phyloP scores from a whole-genome alignment of 495 filamentous ascomycete species.

The Aspergillus kassunensis region DNA sequence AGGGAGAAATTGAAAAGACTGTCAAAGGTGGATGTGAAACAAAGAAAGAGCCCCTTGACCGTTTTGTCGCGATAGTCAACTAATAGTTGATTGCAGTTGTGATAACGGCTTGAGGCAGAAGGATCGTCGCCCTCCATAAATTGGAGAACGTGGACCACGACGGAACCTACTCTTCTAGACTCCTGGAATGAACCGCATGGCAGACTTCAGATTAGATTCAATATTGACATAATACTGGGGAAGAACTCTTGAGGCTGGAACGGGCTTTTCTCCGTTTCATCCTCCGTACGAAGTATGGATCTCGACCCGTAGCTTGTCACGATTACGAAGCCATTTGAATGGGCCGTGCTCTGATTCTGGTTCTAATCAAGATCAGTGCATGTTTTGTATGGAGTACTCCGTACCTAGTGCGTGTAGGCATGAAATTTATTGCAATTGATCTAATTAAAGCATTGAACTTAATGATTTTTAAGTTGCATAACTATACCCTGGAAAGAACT shows the following conservation, averaged over 20 bases:
- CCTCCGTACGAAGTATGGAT: too few relatives aligned
- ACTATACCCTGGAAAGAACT: too few relatives aligned
- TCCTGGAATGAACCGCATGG: not conserved
- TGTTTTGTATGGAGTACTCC: too few relatives aligned
- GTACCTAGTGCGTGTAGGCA: too few relatives aligned
- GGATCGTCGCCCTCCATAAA: constrained; percentile 1
- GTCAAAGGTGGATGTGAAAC: not conserved
- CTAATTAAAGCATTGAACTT: too few relatives aligned
- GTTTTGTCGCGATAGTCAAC: not conserved
- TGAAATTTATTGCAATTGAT: too few relatives aligned
- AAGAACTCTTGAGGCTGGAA: not conserved
- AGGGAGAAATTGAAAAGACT: not conserved
- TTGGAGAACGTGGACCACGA: not conserved
- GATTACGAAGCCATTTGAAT: too few relatives aligned
- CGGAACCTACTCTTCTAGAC: not conserved
- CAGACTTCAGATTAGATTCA: too few relatives aligned
- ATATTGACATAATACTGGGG: not conserved
- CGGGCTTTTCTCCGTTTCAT: not conserved
- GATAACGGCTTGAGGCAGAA: constrained; percentile 6
- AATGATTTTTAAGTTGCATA: too few relatives aligned
- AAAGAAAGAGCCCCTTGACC: constrained; percentile 8
- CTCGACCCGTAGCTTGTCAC: not conserved
- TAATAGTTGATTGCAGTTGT: not conserved
- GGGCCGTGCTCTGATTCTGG: too few relatives aligned
- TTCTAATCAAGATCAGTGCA: too few relatives aligned